These are phyloP conservation scores for Claviceps digitariae DNA, from an alignment of 2,329 filamentous ascomycete species.

Conservation along the genomic window DNA sequence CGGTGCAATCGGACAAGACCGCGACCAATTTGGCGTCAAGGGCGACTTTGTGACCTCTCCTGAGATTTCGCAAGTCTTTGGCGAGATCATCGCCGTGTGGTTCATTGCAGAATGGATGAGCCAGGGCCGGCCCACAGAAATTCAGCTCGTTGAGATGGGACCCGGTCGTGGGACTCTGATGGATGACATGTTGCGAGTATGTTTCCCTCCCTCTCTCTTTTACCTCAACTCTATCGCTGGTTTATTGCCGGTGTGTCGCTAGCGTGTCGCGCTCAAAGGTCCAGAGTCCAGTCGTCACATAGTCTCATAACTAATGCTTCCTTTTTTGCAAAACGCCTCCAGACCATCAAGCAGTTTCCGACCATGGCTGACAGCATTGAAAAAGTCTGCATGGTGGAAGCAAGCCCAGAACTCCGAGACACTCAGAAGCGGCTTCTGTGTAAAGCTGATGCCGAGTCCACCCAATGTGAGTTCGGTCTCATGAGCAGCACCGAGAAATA, in stretches of 20 bases:
- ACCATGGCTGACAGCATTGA: constrained; percentile 64
- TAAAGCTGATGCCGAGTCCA: constrained; percentile 51
- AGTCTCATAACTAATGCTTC: not conserved
- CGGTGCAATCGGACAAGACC: constrained; percentile 48
- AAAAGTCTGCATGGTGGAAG: constrained; percentile 86
- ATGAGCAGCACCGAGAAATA: constrained; percentile 67
- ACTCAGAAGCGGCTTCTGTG: constrained; percentile 75
- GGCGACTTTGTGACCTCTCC: constrained; percentile 96
- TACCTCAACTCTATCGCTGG: not conserved
- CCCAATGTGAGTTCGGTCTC: constrained; percentile 59
- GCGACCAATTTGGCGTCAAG: constrained; percentile 82
- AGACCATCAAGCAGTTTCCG: constrained; percentile 79
- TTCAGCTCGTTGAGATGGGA: constrained; percentile 87
- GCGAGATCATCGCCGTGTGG: constrained; percentile 89
- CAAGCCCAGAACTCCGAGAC: constrained; percentile 64
- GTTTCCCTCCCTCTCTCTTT: constrained; percentile 13
- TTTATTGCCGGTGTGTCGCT: too few species aligned
- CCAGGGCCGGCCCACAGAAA: constrained; percentile 63
- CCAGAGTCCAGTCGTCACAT: not conserved
- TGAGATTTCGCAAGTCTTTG: constrained; percentile 95
- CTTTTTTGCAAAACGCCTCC: not conserved
- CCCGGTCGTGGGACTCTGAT: constrained; percentile 91
- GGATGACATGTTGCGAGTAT: constrained; percentile 84
- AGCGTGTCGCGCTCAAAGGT: too few species aligned
- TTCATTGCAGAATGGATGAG: constrained; percentile 93